Conservation (phyloP, 495 filamentous ascomycete species). For the Neurospora intermedia region DNA sequence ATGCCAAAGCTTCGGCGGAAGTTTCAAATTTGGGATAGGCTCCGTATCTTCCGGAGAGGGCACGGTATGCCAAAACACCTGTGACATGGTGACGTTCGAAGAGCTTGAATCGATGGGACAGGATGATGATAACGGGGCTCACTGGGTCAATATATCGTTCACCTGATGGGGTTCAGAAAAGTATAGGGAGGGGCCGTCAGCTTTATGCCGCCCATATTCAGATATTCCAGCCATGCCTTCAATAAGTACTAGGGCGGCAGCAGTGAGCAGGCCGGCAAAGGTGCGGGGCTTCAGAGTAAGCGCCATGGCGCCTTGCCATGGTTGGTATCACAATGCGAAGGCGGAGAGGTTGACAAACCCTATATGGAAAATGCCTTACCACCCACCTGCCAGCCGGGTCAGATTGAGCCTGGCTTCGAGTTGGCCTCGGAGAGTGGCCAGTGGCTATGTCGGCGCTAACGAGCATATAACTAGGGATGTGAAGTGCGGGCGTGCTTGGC, state of each 20-base stretch:
- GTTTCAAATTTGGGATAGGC: neutral
- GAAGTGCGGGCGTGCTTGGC: neutral
- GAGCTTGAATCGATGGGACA: neutral
- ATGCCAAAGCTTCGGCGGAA: neutral
- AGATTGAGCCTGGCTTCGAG: neutral
- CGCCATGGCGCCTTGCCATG: neutral
- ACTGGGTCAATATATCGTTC: neutral
- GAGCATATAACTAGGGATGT: neutral
- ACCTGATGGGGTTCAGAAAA: neutral
- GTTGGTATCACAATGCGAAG: neutral
- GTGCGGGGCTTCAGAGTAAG: neutral
- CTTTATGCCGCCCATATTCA: neutral
- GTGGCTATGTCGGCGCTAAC: neutral
- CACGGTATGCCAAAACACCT: neutral
- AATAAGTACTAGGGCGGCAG: neutral
- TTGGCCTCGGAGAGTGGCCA: neutral
- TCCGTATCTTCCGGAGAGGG: neutral
- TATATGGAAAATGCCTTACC: neutral
- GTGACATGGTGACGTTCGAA: neutral
- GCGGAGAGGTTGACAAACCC: neutral
- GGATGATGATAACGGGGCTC: neutral
- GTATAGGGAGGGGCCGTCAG: neutral
- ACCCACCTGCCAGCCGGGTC: neutral
- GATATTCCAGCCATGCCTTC: neutral
- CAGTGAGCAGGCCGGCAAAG: neutral